Percentiles rank a stretch among this genome's conserved stretches.
These are phyloP conservation scores for Hirsutella thompsonii DNA, from an alignment of 2,329 filamentous ascomycete species.

Conservation along the genomic window DNA sequence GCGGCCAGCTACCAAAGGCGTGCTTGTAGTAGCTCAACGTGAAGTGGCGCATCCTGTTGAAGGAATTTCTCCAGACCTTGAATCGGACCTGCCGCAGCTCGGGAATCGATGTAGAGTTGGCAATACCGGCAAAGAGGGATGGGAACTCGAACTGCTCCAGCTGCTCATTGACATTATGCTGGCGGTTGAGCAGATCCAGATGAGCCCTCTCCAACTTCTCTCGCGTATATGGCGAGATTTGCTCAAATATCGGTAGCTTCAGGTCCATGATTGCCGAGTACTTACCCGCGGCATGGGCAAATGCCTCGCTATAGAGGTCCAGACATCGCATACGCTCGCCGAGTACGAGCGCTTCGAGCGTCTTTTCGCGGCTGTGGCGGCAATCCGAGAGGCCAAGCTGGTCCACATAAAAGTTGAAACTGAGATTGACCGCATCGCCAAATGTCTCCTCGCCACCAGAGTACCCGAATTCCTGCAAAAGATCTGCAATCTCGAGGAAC, in stretches of 20 bases:
- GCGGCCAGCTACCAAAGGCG: constrained; percentile 63
- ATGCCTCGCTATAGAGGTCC: constrained; percentile 79
- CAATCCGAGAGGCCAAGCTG: constrained; percentile 70
- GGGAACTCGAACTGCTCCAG: constrained; percentile 89
- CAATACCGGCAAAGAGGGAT: constrained; percentile 75
- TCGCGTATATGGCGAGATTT: constrained; percentile 58
- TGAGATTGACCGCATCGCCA: constrained; percentile 46
- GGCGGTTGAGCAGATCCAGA: constrained; percentile 63
- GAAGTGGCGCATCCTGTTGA: constrained; percentile 62
- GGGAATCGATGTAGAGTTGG: constrained; percentile 64
- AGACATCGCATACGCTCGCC: constrained; percentile 77
- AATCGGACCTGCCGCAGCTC: constrained; percentile 73
- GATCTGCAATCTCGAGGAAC: constrained; percentile 37
- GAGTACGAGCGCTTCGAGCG: constrained; percentile 76
- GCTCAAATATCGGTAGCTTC: constrained; percentile 53
- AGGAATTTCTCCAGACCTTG: constrained; percentile 69
- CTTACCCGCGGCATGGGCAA: constrained; percentile 82
- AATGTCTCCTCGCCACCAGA: constrained; percentile 45
- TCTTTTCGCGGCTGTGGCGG: constrained; percentile 72
- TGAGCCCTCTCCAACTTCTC: constrained; percentile 73
- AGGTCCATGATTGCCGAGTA: constrained; percentile 59
- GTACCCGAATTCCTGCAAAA: constrained; percentile 46
- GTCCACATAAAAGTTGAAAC: constrained; percentile 64
- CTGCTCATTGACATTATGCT: constrained; percentile 56
- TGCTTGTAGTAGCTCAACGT: constrained; percentile 53